Evolutionary conservation across 805 yeast genomes (phyloP), one percentile per base, ranked within the genome.

Genomic region (Yarrowia sp.): DNA sequence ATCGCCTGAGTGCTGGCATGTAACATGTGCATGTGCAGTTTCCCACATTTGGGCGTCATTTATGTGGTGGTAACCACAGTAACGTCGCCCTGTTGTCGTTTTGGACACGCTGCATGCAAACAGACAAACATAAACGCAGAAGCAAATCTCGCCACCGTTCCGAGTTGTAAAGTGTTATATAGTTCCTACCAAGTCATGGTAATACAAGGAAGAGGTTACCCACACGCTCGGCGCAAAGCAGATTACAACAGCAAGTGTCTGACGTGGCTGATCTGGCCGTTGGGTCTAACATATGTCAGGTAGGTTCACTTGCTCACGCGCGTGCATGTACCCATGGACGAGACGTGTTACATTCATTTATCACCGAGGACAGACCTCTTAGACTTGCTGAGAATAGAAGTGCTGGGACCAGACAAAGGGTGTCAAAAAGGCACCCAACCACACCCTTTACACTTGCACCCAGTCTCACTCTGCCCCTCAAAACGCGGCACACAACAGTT

Each of bases 1-100:
- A 48, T 48, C 54, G 38, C 54, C 54, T 48, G 54, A 48, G 54
- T 26, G 54, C 54, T 12, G 54, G 54, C 54, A 48, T 48, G 54
- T 32, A 32, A 30, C 38, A 48, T 32, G 54, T 48, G 52, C 52
- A 30, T 48, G 36, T 30, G 54, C 28, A 21, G 54, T 30, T 21
- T 32, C 38, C 26, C 11, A n/a, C 10, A 30, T 26, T 33, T 46
- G 38, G 54, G 28, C 38, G 30, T 46, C 3, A 46, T 19, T 26
- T 21, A 32, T 11, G 38, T n/a, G 7, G 38, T 36, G 36, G 54
- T 48, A 32, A 48, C 54, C 38, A 28, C 21, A 16, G 54, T 4
- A 32, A 48, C 38, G 38, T 6, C 26, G 14, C 11, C 54, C 8
- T 14, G 54, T 21, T 9, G 54, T 19, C 21, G 14, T 12, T 32